Percentiles rank a stretch among this genome's conserved stretches.
phyloP scores from a whole-genome alignment of 2,329 filamentous ascomycete species.

The Aspergillus tamarii region DNA sequence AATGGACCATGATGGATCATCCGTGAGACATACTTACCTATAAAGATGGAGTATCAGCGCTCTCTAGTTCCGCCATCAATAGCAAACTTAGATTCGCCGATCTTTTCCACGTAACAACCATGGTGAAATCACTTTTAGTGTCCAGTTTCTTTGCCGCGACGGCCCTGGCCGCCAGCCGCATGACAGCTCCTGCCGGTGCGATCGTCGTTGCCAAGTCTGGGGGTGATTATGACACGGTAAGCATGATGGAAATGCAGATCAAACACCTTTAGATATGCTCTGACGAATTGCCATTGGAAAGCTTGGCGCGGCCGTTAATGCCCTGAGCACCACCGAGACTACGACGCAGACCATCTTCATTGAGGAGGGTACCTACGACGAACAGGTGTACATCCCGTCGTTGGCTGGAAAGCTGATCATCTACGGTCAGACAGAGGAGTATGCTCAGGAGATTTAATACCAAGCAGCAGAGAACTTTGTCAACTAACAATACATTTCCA shows the following conservation, averaged over 20 bases:
- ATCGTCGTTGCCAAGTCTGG: slow-evolving; percentile 31
- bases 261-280: background rate
- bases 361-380: slow-evolving; percentile 61
- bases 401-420: slow-evolving; percentile 56
- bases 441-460: background rate
- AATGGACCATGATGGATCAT: background rate
- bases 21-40: background rate
- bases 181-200: slow-evolving; percentile 26
- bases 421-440: slow-evolving; percentile 60
- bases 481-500: slow-evolving; percentile 37
- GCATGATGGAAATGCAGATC: background rate
- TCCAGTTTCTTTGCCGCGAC: slow-evolving; percentile 19
- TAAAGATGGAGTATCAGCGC: background rate
- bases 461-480: background rate
- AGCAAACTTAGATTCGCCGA: background rate
- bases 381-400: slow-evolving; percentile 60
- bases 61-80: background rate
- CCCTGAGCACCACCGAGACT: slow-evolving; percentile 57
- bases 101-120: background rate
- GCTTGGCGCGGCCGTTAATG: slow-evolving; percentile 55
- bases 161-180: slow-evolving; percentile 27
- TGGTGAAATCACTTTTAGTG: slow-evolving; percentile 15
- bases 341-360: slow-evolving; percentile 65
- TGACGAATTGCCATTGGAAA: slow-evolving; percentile 1
- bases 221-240: slow-evolving; percentile 26